A percentile compares a stretch with the other conserved stretches of the same genome.
These are phyloP conservation scores for Tolypocladium tundrense DNA, from an alignment of 2,329 filamentous ascomycete species.

Conservation along the genomic window DNA sequence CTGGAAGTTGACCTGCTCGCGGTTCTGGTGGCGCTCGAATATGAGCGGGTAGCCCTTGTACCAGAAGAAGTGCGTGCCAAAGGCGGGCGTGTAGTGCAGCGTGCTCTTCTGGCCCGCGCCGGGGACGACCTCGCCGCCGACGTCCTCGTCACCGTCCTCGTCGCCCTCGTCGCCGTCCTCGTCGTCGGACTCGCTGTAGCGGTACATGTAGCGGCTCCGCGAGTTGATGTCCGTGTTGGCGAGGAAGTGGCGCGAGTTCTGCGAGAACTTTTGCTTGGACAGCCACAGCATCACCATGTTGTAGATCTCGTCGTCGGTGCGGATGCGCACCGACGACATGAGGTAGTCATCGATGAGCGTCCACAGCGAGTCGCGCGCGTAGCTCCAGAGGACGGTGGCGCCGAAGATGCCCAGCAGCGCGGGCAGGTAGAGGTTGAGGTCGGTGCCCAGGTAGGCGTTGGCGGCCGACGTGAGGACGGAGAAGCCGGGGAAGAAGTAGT, in stretches of 20 bases:
- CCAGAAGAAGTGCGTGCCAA: constrained; percentile 60
- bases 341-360: constrained; percentile 40
- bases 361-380: constrained; percentile 38
- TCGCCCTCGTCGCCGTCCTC: constrained; percentile 26
- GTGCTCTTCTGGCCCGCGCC: constrained; percentile 30
- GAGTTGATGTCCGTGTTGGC: constrained; percentile 53
- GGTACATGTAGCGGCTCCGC: constrained; percentile 37
- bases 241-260: constrained; percentile 49
- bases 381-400: constrained; percentile 40
- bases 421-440: constrained; percentile 53
- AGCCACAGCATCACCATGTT: constrained; percentile 65
- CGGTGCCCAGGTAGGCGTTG: constrained; percentile 47
- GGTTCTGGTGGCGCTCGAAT: constrained; percentile 42
- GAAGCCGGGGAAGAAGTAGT: constrained; percentile 58
- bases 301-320: constrained; percentile 62
- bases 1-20: constrained; percentile 28
- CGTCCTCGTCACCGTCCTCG: constrained; percentile 22
- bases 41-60: constrained; percentile 48
- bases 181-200: constrained; percentile 34
- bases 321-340: constrained; percentile 56
- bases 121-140: constrained; percentile 19
- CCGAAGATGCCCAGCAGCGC: constrained; percentile 39
- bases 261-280: constrained; percentile 49
- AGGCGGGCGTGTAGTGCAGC: constrained; percentile 54
- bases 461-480: constrained; percentile 43